phyloP scores from a whole-genome alignment of 257 asterid genomes.

The Jasminum sambac region DNA sequence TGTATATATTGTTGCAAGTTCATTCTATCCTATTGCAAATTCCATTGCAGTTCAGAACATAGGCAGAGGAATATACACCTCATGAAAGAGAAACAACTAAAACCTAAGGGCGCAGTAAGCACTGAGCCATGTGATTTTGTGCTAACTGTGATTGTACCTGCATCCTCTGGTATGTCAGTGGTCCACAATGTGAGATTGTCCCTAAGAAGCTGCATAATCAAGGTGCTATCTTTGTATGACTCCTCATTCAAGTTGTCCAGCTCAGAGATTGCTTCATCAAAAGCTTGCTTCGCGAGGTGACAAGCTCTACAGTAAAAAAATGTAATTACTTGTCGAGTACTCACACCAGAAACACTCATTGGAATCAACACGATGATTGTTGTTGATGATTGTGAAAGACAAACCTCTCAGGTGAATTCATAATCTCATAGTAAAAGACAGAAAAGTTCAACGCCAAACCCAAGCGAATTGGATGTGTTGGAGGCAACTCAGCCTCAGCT shows the following conservation, averaged over 20 bases:
- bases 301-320: slow-evolving; percentile 64
- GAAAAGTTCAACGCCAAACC: slow-evolving; percentile 92
- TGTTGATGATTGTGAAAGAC: slow-evolving; percentile 28
- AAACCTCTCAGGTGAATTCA: slow-evolving; percentile 87
- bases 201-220: slow-evolving; percentile 90
- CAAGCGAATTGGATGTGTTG: slow-evolving; percentile 92
- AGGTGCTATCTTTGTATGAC: slow-evolving; percentile 90
- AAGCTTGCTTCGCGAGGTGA: slow-evolving; percentile 92
- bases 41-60: background rate
- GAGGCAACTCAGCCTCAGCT: slow-evolving; percentile 80
- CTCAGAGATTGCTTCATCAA: slow-evolving; percentile 94
- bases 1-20: background rate
- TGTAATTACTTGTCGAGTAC: slow-evolving; percentile 7
- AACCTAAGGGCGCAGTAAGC: background rate
- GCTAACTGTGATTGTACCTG: slow-evolving; percentile 40
- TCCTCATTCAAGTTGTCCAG: slow-evolving; percentile 84
- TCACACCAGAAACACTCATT: slow-evolving; percentile 1
- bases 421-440: slow-evolving; percentile 86
- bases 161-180: slow-evolving; percentile 84
- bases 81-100: background rate
- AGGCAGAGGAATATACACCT: background rate
- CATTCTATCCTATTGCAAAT: background rate
- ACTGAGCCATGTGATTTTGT: background rate
- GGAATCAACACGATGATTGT: slow-evolving; percentile 16
- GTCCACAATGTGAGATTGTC: slow-evolving; percentile 95